A percentile compares a stretch with the other conserved stretches of the same genome.
Conservation (phyloP, 495 filamentous ascomycete species). For the Neurospora sp. region DNA sequence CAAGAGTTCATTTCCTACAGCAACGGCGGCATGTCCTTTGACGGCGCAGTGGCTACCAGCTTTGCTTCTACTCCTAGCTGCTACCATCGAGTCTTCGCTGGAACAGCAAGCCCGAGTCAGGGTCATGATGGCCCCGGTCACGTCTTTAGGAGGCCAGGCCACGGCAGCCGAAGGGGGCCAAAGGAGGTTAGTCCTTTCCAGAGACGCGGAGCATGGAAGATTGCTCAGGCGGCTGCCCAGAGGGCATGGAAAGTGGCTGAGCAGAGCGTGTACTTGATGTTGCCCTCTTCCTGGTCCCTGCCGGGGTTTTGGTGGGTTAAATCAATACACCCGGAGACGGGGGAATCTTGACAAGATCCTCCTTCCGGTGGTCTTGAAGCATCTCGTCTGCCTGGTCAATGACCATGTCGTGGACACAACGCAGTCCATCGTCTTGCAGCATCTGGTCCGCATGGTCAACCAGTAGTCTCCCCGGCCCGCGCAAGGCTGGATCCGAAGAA, state of each 20-base stretch:
- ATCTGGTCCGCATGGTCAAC: conserved; percentile 22
- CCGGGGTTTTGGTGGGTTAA: neutral
- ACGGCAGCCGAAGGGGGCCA: neutral
- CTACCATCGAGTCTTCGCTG: neutral
- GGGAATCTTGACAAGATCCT: conserved; percentile 25
- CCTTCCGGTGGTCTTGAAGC: no score
- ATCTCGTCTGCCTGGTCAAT: no score
- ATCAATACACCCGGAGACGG: conserved; percentile 64
- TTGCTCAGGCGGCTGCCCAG: no score
- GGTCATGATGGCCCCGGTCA: neutral
- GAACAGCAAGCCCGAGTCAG: neutral
- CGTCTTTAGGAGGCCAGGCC: neutral
- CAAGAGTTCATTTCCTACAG: neutral
- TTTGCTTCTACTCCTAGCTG: neutral
- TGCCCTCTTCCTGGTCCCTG: no score
- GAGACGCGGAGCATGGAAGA: no score
- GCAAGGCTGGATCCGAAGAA: neutral
- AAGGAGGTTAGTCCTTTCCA: no score
- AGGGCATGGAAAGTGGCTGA: conserved; percentile 68
- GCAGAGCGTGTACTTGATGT: conserved; percentile 69
- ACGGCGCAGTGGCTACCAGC: neutral
- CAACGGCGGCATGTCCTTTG: neutral
- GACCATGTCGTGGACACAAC: conserved; percentile 59
- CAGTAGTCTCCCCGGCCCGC: neutral
- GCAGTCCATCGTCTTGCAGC: conserved; percentile 46